These are phyloP conservation scores for Meripilus lineatus DNA, from an alignment of 1,284 basidiomycete genomes.

Conservation along the genomic window DNA sequence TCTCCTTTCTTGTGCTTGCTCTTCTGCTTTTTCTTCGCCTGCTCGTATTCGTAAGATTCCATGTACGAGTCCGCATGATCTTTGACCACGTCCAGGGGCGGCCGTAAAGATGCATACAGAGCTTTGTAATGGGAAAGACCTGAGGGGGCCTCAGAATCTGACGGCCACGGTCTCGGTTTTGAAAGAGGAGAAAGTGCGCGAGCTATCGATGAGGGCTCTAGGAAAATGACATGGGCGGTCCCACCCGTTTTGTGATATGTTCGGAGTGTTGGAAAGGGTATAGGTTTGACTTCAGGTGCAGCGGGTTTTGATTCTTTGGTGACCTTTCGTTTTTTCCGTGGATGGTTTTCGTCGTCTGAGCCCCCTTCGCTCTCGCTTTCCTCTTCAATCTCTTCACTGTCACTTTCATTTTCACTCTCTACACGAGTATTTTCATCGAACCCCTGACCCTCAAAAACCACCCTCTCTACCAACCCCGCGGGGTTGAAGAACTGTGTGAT, in stretches of 20 bases:
- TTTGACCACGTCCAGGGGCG: constrained; percentile 65
- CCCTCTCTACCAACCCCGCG: constrained; percentile 72
- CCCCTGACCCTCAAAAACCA: constrained; percentile 53
- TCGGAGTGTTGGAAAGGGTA: constrained; percentile 51
- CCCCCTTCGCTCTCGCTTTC: constrained; percentile 19
- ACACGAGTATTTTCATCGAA: constrained; percentile 32
- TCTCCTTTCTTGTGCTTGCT: constrained; percentile 73
- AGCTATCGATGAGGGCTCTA: constrained; percentile 68
- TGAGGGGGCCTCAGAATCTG: constrained; percentile 40
- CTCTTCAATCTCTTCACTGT: constrained; percentile 23
- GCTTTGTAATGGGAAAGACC: constrained; percentile 70
- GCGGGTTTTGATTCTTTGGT: constrained; percentile 26
- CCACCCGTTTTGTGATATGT: constrained; percentile 59
- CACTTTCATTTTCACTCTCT: constrained; percentile 30
- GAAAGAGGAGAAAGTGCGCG: constrained; percentile 50
- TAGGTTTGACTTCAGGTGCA: constrained; percentile 48
- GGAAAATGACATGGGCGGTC: constrained; percentile 73
- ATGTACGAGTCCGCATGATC: constrained; percentile 76
- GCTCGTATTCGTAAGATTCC: constrained; percentile 70
- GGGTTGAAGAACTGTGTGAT: constrained; percentile 67
- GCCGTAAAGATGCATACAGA: constrained; percentile 60
- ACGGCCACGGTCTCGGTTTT: constrained; percentile 54
- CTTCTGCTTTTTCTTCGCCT: constrained; percentile 57
- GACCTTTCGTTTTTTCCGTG: constrained; percentile 45
- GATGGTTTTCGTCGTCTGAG: constrained; percentile 31